Percentiles rank a stretch among this genome's conserved stretches.
Evolutionary conservation across 192 early-diverging fungal genomes (phyloP).

Genomic region (Oehlia diaphana): DNA sequence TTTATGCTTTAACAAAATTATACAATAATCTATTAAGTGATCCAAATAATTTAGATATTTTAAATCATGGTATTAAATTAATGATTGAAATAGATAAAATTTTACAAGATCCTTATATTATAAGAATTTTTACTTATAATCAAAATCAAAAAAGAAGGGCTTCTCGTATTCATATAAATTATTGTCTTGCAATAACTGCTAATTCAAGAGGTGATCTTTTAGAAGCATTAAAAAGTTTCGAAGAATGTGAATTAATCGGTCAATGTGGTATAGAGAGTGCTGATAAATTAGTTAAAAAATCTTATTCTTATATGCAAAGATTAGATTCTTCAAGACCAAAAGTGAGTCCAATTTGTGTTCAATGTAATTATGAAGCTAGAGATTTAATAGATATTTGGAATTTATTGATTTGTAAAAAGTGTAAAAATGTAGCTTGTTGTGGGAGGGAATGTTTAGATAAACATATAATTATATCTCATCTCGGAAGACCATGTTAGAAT

Average conservation of each 20-base stretch:
- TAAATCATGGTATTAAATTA: neutral
- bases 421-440: neutral
- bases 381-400: conserved; percentile 10
- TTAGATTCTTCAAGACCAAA: conserved; percentile 13
- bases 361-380: conserved; percentile 2
- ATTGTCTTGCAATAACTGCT: neutral
- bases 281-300: conserved; percentile 11
- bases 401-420: neutral
- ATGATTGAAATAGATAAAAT: conserved; percentile 1
- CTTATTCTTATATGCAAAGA: neutral
- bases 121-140: neutral
- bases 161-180: conserved; percentile 3
- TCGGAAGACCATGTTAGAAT: neutral
- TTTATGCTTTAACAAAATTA: neutral
- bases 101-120: neutral
- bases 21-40: neutral
- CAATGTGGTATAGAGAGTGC: conserved; percentile 2
- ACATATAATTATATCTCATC: neutral
- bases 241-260: neutral
- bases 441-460: neutral
- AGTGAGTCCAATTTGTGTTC: neutral
- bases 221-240: neutral
- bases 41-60: neutral
- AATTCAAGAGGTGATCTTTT: neutral
- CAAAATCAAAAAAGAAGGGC: neutral